Evolutionary conservation across 2,329 filamentous ascomycete species (phyloP).

Genomic region (Zymoseptoria passerinii): DNA sequence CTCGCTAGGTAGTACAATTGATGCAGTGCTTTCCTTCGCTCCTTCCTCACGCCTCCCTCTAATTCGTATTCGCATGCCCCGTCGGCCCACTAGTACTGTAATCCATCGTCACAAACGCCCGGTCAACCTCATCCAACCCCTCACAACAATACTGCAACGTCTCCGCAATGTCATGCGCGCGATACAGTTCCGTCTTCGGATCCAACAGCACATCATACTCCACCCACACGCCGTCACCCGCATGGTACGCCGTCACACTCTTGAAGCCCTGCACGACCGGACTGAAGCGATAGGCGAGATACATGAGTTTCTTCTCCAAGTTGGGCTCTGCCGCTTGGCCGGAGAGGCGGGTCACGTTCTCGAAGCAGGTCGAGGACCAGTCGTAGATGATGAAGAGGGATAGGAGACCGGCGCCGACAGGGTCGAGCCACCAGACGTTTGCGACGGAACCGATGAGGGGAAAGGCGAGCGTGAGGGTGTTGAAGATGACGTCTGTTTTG

Average conservation of each 20-base stretch:
- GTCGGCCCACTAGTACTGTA: conserved; percentile 37
- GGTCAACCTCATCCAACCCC: conserved; percentile 45
- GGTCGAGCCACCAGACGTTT: conserved; percentile 60
- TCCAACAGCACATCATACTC: conserved; percentile 54
- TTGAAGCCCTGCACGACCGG: conserved; percentile 33
- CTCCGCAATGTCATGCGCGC: conserved; percentile 53
- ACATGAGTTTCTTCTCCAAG: conserved; percentile 50
- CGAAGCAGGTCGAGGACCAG: conserved; percentile 53
- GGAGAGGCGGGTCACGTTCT: conserved; percentile 51
- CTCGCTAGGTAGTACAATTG: too few species aligned
- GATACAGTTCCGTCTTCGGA: conserved; percentile 44
- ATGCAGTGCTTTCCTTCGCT: too few species aligned
- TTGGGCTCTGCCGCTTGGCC: conserved; percentile 48
- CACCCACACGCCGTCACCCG: conserved; percentile 55
- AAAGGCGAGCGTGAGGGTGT: conserved; percentile 54
- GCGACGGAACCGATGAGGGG: conserved; percentile 52
- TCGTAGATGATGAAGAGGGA: conserved; percentile 62
- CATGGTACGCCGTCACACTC: conserved; percentile 46
- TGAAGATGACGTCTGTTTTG: conserved; percentile 57
- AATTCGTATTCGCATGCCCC: conserved; percentile 29
- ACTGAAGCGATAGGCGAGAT: conserved; percentile 44
- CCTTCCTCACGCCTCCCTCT: too few species aligned
- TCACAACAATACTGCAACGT: conserved; percentile 54
- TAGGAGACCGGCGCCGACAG: conserved; percentile 52
- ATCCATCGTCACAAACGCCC: conserved; percentile 46